Conservation (phyloP, 768 basidiomycete genomes). For the Postia placenta region DNA sequence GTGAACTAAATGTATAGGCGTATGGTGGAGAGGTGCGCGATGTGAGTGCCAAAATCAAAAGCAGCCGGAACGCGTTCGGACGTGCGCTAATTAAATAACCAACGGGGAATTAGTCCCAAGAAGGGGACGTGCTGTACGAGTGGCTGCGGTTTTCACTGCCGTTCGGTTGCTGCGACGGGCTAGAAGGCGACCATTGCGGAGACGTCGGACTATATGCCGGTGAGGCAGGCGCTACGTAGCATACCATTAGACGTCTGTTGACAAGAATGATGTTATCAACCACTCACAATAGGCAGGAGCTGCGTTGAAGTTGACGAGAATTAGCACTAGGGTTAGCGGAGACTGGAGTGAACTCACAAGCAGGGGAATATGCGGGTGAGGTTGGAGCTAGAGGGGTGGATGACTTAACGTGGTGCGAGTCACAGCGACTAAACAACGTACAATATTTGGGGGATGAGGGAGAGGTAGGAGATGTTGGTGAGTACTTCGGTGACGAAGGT, state of each 20-base stretch:
- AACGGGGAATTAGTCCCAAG: conserved; percentile 36
- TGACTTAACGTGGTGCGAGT: conserved; percentile 7
- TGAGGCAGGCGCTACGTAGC: conserved; percentile 63
- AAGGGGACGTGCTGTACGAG: conserved; percentile 44
- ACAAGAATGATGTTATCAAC: not conserved
- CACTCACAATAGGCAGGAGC: conserved; percentile 77
- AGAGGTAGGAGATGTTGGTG: conserved; percentile 90
- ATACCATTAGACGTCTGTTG: conserved; percentile 8
- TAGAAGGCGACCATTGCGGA: conserved; percentile 78
- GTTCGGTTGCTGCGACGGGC: conserved; percentile 56
- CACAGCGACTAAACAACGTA: conserved; percentile 31
- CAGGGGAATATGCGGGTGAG: conserved; percentile 83
- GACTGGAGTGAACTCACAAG: conserved; percentile 49
- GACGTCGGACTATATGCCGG: conserved; percentile 85
- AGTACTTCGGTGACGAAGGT: conserved; percentile 88
- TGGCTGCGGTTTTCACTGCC: conserved; percentile 29
- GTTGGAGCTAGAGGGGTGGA: conserved; percentile 56
- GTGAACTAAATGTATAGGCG: not conserved
- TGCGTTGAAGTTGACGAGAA: conserved; percentile 17
- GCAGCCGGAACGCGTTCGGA: not conserved
- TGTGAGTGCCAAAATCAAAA: conserved; percentile 3
- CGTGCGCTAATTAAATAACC: not conserved
- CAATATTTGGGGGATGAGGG: conserved; percentile 92
- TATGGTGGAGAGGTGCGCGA: not conserved
- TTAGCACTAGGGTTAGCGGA: conserved; percentile 2